Conservation (phyloP, 2,329 filamentous ascomycete species). For the Fusarium mundagurra region DNA sequence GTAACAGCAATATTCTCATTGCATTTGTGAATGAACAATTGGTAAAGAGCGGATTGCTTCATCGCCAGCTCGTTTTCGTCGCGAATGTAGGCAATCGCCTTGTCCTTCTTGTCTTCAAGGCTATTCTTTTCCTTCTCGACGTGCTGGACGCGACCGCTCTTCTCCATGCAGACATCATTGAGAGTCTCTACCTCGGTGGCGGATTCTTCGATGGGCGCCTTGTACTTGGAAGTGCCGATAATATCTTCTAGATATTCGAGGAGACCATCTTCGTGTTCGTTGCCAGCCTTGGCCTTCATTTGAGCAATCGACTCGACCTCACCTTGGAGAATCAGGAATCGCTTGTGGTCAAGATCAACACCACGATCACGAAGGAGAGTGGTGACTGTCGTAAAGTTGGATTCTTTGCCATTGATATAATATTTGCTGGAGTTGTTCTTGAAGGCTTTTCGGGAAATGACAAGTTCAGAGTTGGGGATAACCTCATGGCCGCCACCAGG, state of each 20-base stretch:
- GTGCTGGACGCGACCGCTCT: slow-evolving; percentile 93
- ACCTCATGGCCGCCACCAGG: slow-evolving; percentile 78
- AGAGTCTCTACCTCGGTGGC: slow-evolving; percentile 89
- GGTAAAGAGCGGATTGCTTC: slow-evolving; percentile 92
- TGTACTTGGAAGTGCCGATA: slow-evolving; percentile 98
- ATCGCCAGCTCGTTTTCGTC: slow-evolving; percentile 92
- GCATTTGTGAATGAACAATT: slow-evolving; percentile 89
- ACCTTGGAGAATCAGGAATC: slow-evolving; percentile 95
- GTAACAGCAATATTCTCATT: slow-evolving; percentile 89
- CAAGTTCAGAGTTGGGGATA: slow-evolving; percentile 83
- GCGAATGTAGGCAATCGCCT: slow-evolving; percentile 85
- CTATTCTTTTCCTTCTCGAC: slow-evolving; percentile 96
- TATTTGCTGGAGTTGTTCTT: slow-evolving; percentile 99
- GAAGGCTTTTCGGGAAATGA: slow-evolving; percentile 93
- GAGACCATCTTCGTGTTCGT: slow-evolving; percentile 95
- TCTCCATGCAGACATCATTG: slow-evolving; percentile 95
- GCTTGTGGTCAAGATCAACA: slow-evolving; percentile 96
- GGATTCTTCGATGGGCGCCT: slow-evolving; percentile 94
- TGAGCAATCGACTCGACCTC: slow-evolving; percentile 99
- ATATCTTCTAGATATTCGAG: slow-evolving; percentile 98
- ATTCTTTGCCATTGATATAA: slow-evolving; percentile 90
- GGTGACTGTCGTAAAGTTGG: slow-evolving; percentile 92
- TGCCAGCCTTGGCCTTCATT: slow-evolving; percentile 96
- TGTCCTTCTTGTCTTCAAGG: slow-evolving; percentile 96
- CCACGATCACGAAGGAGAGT: slow-evolving; percentile 86